Percentiles rank a stretch among this genome's conserved stretches.
phyloP scores from a whole-genome alignment of 352 stramenopile species.

The Aphanomyces cochlioides region DNA sequence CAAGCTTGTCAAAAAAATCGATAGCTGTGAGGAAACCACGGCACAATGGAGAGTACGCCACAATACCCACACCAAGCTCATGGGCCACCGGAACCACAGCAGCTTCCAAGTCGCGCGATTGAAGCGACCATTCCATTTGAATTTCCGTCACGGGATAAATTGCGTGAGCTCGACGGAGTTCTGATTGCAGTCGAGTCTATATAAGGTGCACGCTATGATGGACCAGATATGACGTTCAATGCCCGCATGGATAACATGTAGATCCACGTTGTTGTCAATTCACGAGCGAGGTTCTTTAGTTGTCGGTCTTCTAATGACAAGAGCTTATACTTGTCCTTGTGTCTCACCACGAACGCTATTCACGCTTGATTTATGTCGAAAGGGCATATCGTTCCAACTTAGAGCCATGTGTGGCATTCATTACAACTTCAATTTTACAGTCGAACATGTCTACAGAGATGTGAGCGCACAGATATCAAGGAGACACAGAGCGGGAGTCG shows the following conservation, averaged over 20 bases:
- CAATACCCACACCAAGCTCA: constrained; percentile 32
- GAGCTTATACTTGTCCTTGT: too few relatives aligned
- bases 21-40: constrained; percentile 29
- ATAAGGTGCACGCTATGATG: constrained; percentile 34
- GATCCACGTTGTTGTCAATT: too few relatives aligned
- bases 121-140: constrained; percentile 34
- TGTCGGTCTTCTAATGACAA: too few relatives aligned
- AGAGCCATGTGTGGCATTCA: too few relatives aligned
- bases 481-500: too few relatives aligned
- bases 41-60: constrained; percentile 30
- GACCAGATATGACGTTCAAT: constrained; percentile 50
- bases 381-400: too few relatives aligned
- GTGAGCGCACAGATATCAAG: too few relatives aligned
- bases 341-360: too few relatives aligned
- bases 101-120: constrained; percentile 31
- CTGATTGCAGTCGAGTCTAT: neutral
- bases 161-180: constrained; percentile 32
- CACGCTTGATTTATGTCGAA: too few relatives aligned
- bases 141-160: constrained; percentile 34
- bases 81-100: constrained; percentile 23
- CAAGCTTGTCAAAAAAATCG: constrained; percentile 14
- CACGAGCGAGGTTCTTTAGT: too few relatives aligned
- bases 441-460: too few relatives aligned
- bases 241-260: constrained; percentile 5
- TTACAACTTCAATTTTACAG: too few relatives aligned